These are phyloP conservation scores for Linnemannia schmuckeri DNA, from an alignment of 192 early-diverging fungal species.

Conservation along the genomic window DNA sequence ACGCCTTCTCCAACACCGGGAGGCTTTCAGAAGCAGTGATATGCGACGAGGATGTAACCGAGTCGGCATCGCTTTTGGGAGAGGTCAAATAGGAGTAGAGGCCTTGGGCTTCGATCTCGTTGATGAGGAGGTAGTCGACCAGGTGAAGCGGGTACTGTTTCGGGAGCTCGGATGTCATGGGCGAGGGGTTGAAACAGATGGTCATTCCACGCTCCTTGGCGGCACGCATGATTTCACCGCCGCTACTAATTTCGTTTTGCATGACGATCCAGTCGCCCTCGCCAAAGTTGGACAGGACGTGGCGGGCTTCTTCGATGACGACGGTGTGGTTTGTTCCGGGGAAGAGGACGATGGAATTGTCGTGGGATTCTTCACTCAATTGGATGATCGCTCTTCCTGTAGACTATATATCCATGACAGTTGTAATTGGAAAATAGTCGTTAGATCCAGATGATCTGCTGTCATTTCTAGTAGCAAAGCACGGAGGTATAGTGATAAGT, in stretches of 20 bases:
- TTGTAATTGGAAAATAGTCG: not conserved
- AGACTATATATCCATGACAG: conserved; percentile 36
- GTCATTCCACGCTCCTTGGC: conserved; percentile 72
- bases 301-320: conserved; percentile 59
- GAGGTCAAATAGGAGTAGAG: conserved; percentile 56
- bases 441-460: not conserved
- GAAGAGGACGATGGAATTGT: conserved; percentile 91
- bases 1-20: conserved; percentile 58
- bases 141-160: conserved; percentile 65
- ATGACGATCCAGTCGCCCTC: conserved; percentile 83
- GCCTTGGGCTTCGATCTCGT: conserved; percentile 78
- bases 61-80: conserved; percentile 4
- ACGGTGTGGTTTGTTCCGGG: conserved; percentile 82
- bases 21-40: conserved; percentile 34
- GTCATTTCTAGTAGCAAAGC: no score
- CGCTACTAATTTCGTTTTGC: conserved; percentile 89
- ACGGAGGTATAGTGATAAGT: no score
- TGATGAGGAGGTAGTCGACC: conserved; percentile 85
- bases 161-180: conserved; percentile 66
- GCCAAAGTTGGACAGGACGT: conserved; percentile 67
- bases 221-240: conserved; percentile 71
- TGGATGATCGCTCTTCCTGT: conserved; percentile 93
- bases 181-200: conserved; percentile 90
- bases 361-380: conserved; percentile 73
- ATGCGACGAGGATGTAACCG: conserved; percentile 42